Percentiles rank a stretch among this genome's conserved stretches.
Evolutionary conservation across 2,329 filamentous ascomycete genomes (phyloP).

Genomic region (Xylaria sp.): DNA sequence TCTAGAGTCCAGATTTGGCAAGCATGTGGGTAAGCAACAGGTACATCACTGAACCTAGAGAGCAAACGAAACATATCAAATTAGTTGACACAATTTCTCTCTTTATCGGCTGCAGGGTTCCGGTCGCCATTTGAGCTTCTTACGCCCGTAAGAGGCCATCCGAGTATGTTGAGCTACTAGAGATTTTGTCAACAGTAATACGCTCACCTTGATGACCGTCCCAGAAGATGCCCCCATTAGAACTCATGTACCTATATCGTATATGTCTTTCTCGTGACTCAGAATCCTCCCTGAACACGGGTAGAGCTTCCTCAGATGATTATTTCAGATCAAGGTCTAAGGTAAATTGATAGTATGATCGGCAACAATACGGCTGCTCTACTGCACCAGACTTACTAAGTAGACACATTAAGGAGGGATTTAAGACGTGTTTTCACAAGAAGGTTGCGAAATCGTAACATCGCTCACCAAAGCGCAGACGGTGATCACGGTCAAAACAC

Average conservation of each 20-base stretch:
- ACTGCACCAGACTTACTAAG: not conserved
- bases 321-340: not conserved
- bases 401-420: not conserved
- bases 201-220: not conserved
- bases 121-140: conserved; percentile 1
- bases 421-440: not conserved
- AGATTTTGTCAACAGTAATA: not conserved
- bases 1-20: not conserved
- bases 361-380: too few species aligned
- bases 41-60: conserved; percentile 2
- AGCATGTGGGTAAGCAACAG: conserved; percentile 13
- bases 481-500: not conserved
- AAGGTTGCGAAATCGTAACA: not conserved
- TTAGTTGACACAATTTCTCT: conserved; percentile 16
- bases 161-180: not conserved
- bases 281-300: not conserved
- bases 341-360: not conserved
- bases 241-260: not conserved
- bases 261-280: not conserved
- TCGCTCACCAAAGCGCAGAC: not conserved
- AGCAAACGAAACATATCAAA: conserved; percentile 21
- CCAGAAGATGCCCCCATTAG: not conserved
- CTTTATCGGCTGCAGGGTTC: conserved; percentile 32
- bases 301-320: not conserved
- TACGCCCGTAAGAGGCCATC: conserved; percentile 31